phyloP scores from a whole-genome alignment of 148 eudicot species.

The Vaccinium vitisidaea region DNA sequence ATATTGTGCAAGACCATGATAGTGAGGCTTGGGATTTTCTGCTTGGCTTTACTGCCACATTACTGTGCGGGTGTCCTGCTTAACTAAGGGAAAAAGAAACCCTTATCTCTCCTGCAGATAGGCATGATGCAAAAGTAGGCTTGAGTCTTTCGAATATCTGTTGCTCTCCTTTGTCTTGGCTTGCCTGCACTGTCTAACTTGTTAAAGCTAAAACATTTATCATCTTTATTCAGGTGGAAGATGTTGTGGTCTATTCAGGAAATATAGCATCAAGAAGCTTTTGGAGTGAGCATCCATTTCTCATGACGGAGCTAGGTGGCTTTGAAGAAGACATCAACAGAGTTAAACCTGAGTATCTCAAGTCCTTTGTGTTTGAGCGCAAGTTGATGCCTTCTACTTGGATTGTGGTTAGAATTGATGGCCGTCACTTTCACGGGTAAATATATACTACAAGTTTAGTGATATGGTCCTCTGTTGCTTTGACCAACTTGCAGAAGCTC shows the following conservation, averaged over 20 bases:
- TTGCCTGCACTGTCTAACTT: neutral
- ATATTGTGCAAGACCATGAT: slow-evolving; percentile 2
- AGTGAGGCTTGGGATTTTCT: neutral
- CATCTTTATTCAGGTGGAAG: slow-evolving; percentile 48
- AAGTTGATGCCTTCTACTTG: slow-evolving; percentile 73
- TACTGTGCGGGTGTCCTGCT: neutral
- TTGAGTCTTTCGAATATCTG: slow-evolving; percentile 1
- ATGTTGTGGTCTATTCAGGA: slow-evolving; percentile 56
- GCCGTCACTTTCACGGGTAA: slow-evolving; percentile 89
- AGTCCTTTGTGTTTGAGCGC: slow-evolving; percentile 53
- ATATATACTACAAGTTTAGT: neutral
- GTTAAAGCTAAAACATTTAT: slow-evolving; percentile 5
- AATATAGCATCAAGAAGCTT: slow-evolving; percentile 65
- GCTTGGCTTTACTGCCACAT: neutral
- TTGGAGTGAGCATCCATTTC: slow-evolving; percentile 64
- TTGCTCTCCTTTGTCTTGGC: neutral
- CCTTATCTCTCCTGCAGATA: neutral
- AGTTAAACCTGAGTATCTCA: slow-evolving; percentile 56
- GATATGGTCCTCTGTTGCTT: neutral
- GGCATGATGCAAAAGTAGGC: neutral
- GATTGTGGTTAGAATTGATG: slow-evolving; percentile 90
- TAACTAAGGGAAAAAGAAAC: too few relatives aligned
- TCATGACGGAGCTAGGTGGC: slow-evolving; percentile 57
- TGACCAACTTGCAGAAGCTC: slow-evolving; percentile 16
- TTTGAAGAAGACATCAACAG: slow-evolving; percentile 49